phyloP scores from a whole-genome alignment of 345 rosid species.

The Eucalyptus urophylla region DNA sequence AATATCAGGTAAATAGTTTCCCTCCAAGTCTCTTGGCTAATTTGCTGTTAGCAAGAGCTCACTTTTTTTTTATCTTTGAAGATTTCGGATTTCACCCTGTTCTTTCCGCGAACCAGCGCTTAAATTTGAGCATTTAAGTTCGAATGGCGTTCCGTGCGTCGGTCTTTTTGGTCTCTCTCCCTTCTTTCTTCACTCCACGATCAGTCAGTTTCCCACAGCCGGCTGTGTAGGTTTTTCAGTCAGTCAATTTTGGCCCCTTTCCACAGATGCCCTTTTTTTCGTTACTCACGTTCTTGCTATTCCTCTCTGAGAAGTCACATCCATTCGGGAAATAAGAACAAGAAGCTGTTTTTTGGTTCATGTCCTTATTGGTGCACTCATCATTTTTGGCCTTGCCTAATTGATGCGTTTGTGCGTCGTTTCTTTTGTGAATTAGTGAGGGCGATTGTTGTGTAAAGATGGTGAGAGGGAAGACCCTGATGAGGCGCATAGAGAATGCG shows the following conservation, averaged over 20 bases:
- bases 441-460: not conserved
- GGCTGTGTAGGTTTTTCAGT: not conserved
- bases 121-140: not conserved
- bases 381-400: not conserved
- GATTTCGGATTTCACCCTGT: not conserved
- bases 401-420: not conserved
- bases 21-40: not conserved
- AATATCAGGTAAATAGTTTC: not conserved
- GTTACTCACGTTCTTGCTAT: not conserved
- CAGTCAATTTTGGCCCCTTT: not conserved
- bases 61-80: not conserved
- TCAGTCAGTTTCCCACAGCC: not conserved
- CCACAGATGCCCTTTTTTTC: not conserved
- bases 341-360: not conserved
- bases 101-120: not conserved
- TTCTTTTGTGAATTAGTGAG: not conserved
- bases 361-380: not conserved
- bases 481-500: conserved; percentile 8
- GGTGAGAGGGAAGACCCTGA: conserved; percentile 10
- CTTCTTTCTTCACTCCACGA: not conserved
- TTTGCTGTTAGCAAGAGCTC: not conserved
- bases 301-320: not conserved
- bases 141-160: not conserved
- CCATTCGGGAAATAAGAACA: not conserved
- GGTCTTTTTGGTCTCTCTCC: not conserved